These are phyloP conservation scores for Halenospora varia DNA, from an alignment of 495 filamentous ascomycete genomes.

Conservation along the genomic window DNA sequence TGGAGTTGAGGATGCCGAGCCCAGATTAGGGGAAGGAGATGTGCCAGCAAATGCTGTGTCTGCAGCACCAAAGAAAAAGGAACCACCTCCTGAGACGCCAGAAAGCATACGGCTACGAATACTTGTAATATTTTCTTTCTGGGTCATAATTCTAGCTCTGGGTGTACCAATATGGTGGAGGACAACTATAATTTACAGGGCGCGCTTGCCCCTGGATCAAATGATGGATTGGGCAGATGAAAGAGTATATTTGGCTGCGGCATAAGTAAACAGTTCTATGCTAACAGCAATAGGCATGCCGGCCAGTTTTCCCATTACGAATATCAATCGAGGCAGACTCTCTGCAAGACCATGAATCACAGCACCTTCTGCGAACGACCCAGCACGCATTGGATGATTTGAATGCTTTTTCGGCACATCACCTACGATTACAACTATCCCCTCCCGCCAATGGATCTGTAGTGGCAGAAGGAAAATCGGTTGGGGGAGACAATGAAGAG, in stretches of 20 bases:
- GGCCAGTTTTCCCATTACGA: constrained; percentile 79
- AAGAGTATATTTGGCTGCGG: constrained; percentile 53
- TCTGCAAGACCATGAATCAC: constrained; percentile 65
- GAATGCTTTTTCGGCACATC: constrained; percentile 87
- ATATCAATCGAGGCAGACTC: constrained; percentile 68
- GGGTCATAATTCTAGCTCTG: constrained; percentile 80
- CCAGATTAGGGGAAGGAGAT: too few species aligned
- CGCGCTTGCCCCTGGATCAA: constrained; percentile 72
- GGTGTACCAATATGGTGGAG: constrained; percentile 95
- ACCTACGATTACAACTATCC: constrained; percentile 71
- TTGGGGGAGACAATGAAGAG: constrained; percentile 28
- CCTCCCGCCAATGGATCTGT: constrained; percentile 26
- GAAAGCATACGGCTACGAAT: constrained; percentile 64
- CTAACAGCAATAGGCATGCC: constrained; percentile 63
- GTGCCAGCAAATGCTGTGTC: constrained; percentile 23
- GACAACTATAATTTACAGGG: constrained; percentile 90
- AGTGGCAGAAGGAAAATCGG: constrained; percentile 1
- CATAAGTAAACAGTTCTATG: constrained; percentile 3
- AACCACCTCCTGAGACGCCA: constrained; percentile 71
- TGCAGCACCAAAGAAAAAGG: constrained; percentile 28
- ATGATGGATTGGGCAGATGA: constrained; percentile 95
- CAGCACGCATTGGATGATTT: constrained; percentile 88
- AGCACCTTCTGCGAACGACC: constrained; percentile 74
- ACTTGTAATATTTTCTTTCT: constrained; percentile 82
- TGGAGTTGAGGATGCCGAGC: too few species aligned